These are phyloP conservation scores for Pleurozium schreberi DNA, from an alignment of 225 moss, liverwort and hornwort genomes.

Conservation along the genomic window DNA sequence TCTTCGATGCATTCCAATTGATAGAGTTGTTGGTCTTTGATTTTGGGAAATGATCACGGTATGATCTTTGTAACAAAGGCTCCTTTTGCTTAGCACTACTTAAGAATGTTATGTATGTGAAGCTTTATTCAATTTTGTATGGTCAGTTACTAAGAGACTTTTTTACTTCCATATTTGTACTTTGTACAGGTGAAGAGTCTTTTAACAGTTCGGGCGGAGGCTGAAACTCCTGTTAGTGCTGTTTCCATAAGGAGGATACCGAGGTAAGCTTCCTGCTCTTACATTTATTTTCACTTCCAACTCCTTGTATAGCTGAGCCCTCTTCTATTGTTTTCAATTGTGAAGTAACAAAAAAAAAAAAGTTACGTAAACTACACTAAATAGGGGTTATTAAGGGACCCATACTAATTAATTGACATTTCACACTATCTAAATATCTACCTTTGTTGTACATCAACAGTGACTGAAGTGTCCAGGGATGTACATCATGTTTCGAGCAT, in stretches of 20 bases:
- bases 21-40: background rate
- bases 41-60: background rate
- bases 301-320: background rate
- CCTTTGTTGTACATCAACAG: too few relatives aligned
- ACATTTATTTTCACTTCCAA: background rate
- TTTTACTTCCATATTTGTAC: too few relatives aligned
- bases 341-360: background rate
- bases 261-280: constrained; percentile 15
- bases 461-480: too few relatives aligned
- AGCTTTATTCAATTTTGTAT: background rate
- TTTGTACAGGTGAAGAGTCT: constrained; percentile 60
- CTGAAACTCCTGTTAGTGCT: constrained; percentile 65
- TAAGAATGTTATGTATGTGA: background rate
- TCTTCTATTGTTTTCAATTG: background rate
- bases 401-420: too few relatives aligned
- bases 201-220: constrained; percentile 59
- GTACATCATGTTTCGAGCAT: too few relatives aligned
- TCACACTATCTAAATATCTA: too few relatives aligned
- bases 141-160: background rate
- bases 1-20: background rate
- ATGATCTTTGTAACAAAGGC: background rate
- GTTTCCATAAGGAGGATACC: constrained; percentile 81
- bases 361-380: too few relatives aligned
- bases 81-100: background rate
- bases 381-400: too few relatives aligned